Base-by-base conservation (phyloP, 1,284 basidiomycete genomes). In the Ganoderma multipileum region DNA sequence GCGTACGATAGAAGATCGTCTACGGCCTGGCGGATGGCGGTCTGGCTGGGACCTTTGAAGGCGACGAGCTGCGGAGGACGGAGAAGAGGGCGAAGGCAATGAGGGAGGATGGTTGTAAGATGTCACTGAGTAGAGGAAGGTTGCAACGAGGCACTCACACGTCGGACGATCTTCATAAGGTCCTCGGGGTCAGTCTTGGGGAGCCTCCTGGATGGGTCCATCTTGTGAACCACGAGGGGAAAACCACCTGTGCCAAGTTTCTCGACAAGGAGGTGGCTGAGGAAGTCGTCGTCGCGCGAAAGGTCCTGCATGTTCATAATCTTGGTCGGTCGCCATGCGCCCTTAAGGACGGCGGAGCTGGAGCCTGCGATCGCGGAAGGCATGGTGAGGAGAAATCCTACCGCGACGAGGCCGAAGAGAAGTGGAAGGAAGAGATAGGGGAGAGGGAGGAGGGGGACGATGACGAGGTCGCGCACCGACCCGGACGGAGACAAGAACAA, bases 231-330 rank as follows among this genome's bases (percentile, higher is more conserved):
- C 66, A 91, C 86, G 63, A 95, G 84, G 39, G 92, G 93, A 5
- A 91, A 89, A 33, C 81, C 83, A 38, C 90, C 89, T 3, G 92
- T 92, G 50, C 93, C 92, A 39, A 95, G 86, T 75, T 94, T 94
- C 83, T 95, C 93, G 71, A 95, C 91, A 68, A 95, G 88, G 59
- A 95, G 85, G 81, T 94, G 91, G 77, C 90, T 92, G 78, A 95
- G 88, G 80, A 94, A 95, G 81, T 95, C 93, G 79, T 95, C 93
- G 82, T 95, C 93, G 79, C 88, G 90, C 73, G 92, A 91, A 68
- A 95, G 87, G 86, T 95, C 93, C 79, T 86, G 86, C 85, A 93
- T 91, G 83, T 93, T 92, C 93, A 95, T 95, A 73, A 91, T 89
- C 84, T 91, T 94, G 61, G 92, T 94, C 26, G 88, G 88, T 57